Percentiles rank a stretch among this genome's conserved stretches.
These are phyloP conservation scores for Helichrysum umbraculigerum DNA, from an alignment of 129 eudicot species.

Conservation along the genomic window DNA sequence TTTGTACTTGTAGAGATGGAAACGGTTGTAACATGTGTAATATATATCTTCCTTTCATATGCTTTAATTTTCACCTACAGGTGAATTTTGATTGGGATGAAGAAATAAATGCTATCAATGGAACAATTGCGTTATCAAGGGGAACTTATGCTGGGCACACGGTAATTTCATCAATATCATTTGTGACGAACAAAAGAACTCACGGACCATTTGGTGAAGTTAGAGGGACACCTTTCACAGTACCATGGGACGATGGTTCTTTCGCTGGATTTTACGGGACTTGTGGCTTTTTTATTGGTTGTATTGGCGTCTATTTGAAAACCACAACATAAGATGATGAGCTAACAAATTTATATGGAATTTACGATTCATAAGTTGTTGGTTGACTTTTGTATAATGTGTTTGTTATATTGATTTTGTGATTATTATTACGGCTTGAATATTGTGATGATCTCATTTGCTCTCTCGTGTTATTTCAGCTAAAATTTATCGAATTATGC, in stretches of 20 bases:
- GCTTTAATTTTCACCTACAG: no score
- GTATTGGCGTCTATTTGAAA: conserved; percentile 25
- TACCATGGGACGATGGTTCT: conserved; percentile 25
- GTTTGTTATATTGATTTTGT: no score
- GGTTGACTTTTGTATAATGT: no score
- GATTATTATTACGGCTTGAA: no score
- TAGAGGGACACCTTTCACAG: conserved; percentile 11
- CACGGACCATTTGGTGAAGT: conserved; percentile 25
- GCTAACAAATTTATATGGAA: no score
- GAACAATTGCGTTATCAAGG: conserved; percentile 17
- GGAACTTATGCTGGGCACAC: not conserved
- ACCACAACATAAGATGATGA: not conserved
- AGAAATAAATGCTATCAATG: conserved; percentile 11
- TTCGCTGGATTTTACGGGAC: conserved; percentile 28
- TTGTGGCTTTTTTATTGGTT: conserved; percentile 17
- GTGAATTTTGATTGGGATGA: conserved; percentile 10
- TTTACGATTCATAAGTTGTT: no score
- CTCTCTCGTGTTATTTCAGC: no score
- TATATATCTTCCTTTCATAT: no score
- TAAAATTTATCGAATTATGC: no score
- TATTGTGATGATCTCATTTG: no score
- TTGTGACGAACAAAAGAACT: conserved; percentile 17
- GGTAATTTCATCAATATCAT: conserved; percentile 20
- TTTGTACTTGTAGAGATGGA: no score
- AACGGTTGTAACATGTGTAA: no score